Evolutionary conservation across 306 rosid species (phyloP), one percentile per base, ranked within the genome.

Genomic region (Pachyrhizus erosus): DNA sequence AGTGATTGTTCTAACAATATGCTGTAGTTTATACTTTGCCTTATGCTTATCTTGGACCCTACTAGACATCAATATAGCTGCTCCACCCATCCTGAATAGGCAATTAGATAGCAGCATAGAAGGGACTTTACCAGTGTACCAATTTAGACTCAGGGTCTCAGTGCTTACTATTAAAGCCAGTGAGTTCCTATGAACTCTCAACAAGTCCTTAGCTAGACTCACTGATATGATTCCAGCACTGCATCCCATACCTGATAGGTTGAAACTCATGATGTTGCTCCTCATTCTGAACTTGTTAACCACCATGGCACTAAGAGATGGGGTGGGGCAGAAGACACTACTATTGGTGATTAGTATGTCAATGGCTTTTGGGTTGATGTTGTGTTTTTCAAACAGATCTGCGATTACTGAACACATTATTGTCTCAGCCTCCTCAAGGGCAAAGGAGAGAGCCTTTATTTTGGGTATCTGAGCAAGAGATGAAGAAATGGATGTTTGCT

Each of bases 171-270:
- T 87, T 24, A 91, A 79, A 49, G 93, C 96, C 82, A 89, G 60
- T 10, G 93, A 88, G 51, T 86, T 88, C 34, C 78, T 68, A 27
- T 88, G 89, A 75, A 91, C 93, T 68, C 86, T 90, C 80, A 91
- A 79, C 73, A 91, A 80, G 70, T 90, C 89, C 55, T 85, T 86
- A 7, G 93, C 96, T 1, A 91, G 82, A 70, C 86, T 81, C 42
- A 85, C 79, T 2, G 96, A 62, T 73, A 89, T 81, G 1, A 89
- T 21, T 37, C 93, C 93, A 10, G 96, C 96, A 45, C 96, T 91
- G 31, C 93, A 91, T 40, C 96, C 96, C 93, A 89, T 91, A 11
- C 93, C 96, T 13, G 93, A 87, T 42, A 91, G 83, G 67, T 89
- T 75, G 76, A 88, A 91, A 49, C 87, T 91, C 84, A 81, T 83